Base-by-base conservation (phyloP, 2,329 filamentous ascomycete species). In the Diaporthe australafricana region DNA sequence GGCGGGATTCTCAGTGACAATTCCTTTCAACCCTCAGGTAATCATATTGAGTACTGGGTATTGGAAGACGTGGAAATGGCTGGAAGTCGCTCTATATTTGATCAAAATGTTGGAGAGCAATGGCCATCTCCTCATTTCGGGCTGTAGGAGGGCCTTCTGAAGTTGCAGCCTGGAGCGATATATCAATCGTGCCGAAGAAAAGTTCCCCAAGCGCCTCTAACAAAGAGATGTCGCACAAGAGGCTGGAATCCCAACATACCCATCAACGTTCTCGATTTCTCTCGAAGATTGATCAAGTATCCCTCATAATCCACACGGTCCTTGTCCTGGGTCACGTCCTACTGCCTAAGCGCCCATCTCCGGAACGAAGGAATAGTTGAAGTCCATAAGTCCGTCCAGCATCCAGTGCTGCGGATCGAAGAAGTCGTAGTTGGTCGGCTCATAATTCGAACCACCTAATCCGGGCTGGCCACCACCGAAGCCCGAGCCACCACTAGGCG, bases 401-500 rank as follows among this genome's bases (percentile, higher is more conserved):
- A 97, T 94, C 95, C 95, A 98, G 80, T 96, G 94, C 77, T 98
- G 87, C 1, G 95, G 94, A 82, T 98, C 95, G 78, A 97, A 98
- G 74, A 97, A 94, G 80, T 97, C 94, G 80, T 95, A 95, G 77
- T 91, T 92, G 12, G 90, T 89, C 70, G 93, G 88, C 75, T 89
- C 87, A 74, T 93, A 92, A 76, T 87, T 86, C 74, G 89, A 81
- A 38, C 84, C 83, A 32, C 81, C 81, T 66, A 89, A 83, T 78
- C 89, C 84, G 77, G 82, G 84, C 25, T 85, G 80, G 32, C 81
- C 82, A 17, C 83, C 81, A 35, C 81, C 84, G 32, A 89, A 77
- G 40, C 80, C 80, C 53, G 85, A 84, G 16, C 83, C 83, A 22
- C 84, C 84, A 70, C 83, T 84, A 1, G 88, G 87, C 11, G 88